Conservation (phyloP, 306 rosid genomes). For the Sesbania bispinosa region DNA sequence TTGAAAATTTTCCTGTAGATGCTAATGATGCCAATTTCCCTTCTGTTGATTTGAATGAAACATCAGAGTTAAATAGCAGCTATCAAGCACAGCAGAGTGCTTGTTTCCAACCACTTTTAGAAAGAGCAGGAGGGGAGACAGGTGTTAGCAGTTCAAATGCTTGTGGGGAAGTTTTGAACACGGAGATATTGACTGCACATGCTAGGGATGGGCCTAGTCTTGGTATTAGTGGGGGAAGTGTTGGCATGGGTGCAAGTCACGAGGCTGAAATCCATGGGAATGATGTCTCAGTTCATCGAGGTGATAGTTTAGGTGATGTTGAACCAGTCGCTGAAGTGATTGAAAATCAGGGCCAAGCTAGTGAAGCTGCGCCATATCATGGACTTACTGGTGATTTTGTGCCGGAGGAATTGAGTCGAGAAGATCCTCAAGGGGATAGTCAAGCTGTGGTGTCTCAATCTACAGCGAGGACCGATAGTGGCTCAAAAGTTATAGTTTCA, state of each 20-base stretch:
- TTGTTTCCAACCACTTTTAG: constrained; percentile 61
- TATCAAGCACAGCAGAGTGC: constrained; percentile 84
- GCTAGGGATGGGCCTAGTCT: constrained; percentile 88
- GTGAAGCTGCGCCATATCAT: constrained; percentile 65
- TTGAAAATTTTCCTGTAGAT: constrained; percentile 75
- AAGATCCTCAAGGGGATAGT: constrained; percentile 87
- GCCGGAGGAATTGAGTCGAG: constrained; percentile 71
- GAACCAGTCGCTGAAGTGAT: constrained; percentile 81
- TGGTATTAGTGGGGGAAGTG: constrained; percentile 98
- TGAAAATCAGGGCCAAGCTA: constrained; percentile 86
- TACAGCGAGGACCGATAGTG: constrained; percentile 81
- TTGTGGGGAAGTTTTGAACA: constrained; percentile 89
- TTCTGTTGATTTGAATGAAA: constrained; percentile 82
- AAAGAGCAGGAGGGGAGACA: constrained; percentile 65
- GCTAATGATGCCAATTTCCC: constrained; percentile 71
- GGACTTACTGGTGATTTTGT: constrained; percentile 75
- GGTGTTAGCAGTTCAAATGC: constrained; percentile 96
- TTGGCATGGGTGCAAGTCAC: constrained; percentile 98
- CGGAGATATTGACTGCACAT: constrained; percentile 70
- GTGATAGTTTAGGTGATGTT: constrained; percentile 87
- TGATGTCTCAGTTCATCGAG: constrained; percentile 84
- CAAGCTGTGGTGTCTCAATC: constrained; percentile 86
- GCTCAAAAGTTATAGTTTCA: constrained; percentile 73
- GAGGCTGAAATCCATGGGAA: constrained; percentile 99
- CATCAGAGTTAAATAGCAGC: constrained; percentile 86